A percentile compares a stretch with the other conserved stretches of the same genome.
phyloP scores from a whole-genome alignment of 441 rosid genomes.

The Euphorbia schlechtendalii region DNA sequence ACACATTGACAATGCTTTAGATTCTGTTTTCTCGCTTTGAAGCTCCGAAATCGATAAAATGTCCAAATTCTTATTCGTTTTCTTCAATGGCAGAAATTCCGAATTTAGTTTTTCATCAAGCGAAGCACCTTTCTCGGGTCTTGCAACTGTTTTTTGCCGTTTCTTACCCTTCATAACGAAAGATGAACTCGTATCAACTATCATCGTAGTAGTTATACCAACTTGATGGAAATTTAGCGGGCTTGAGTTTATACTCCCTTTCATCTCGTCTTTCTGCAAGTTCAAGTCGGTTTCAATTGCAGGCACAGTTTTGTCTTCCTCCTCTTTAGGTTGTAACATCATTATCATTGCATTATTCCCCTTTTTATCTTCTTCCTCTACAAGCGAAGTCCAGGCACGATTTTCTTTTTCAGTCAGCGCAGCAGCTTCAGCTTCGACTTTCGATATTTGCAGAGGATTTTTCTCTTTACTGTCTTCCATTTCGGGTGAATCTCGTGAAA shows the following conservation, averaged over 20 bases:
- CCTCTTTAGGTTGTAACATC: conserved; percentile 18
- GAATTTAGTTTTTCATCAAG: conserved; percentile 12
- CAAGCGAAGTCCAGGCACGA: conserved; percentile 31
- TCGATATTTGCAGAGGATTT: conserved; percentile 13
- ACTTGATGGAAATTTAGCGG: conserved; percentile 21
- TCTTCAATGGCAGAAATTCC: conserved; percentile 19
- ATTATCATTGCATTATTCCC: conserved; percentile 24
- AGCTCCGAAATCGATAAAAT: conserved; percentile 20
- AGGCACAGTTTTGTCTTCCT: conserved; percentile 21
- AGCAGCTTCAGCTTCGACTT: conserved; percentile 19
- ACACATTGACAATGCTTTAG: conserved; percentile 14
- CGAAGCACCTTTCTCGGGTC: conserved; percentile 15
- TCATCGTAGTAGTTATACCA: too few relatives aligned
- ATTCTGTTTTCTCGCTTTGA: conserved; percentile 10
- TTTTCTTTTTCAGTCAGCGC: conserved; percentile 26
- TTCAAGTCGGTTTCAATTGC: conserved; percentile 23
- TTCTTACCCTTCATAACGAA: conserved; percentile 26
- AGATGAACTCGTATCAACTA: conserved; percentile 20
- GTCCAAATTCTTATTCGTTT: conserved; percentile 16
- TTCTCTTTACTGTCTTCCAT: conserved; percentile 31
- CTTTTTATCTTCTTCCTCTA: conserved; percentile 31
- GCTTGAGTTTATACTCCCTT: conserved; percentile 18
- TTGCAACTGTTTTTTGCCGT: conserved; percentile 13
- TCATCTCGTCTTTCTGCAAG: conserved; percentile 17
- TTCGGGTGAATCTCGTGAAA: conserved; percentile 17